phyloP scores from a whole-genome alignment of 1,284 basidiomycete species.

The Peniophora sp. region DNA sequence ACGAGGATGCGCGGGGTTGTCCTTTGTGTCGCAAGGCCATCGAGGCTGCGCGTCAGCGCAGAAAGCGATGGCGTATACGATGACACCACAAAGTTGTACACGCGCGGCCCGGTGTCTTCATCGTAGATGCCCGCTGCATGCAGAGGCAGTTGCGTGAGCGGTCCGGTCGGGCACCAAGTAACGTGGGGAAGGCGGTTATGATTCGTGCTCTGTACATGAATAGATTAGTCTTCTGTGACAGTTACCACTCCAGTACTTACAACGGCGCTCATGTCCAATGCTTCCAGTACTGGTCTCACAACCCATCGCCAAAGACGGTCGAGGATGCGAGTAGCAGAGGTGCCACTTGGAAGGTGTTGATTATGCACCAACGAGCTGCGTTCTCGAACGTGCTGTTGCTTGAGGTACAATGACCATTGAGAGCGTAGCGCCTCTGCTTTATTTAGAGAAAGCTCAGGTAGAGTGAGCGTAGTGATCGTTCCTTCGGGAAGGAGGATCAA shows the following conservation, averaged over 20 bases:
- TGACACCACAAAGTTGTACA: conserved; percentile 15
- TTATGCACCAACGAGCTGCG: too few species aligned
- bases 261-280: neutral
- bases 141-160: conserved; percentile 15
- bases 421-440: neutral
- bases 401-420: neutral
- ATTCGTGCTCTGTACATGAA: neutral
- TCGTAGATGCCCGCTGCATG: conserved; percentile 17
- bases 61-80: conserved; percentile 18
- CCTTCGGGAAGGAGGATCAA: conserved; percentile 12
- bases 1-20: neutral
- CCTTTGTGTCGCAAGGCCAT: too few species aligned
- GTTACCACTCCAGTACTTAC: neutral
- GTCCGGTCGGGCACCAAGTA: conserved; percentile 11
- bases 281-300: neutral
- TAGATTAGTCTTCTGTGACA: neutral
- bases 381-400: too few species aligned
- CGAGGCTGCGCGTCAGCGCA: conserved; percentile 2
- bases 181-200: conserved; percentile 9
- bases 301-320: neutral
- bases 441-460: neutral
- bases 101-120: neutral
- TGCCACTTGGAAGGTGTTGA: too few species aligned
- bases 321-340: too few species aligned
- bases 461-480: conserved; percentile 1